Evolutionary conservation across 441 rosid genomes (phyloP).

Genomic region (Hypseocharis bilobata): DNA sequence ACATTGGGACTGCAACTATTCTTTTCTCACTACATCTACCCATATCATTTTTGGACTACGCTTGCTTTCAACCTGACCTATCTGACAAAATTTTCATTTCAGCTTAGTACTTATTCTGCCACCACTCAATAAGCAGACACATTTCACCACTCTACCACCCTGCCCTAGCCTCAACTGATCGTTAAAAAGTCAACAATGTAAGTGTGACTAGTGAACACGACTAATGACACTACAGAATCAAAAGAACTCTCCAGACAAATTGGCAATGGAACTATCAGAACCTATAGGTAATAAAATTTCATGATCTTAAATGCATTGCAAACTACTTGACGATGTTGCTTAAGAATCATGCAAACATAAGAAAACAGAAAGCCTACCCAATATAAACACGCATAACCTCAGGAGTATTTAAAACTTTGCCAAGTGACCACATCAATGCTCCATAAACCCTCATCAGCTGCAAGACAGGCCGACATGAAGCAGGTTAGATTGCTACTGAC

Average conservation of each 20-base stretch:
- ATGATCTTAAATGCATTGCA: not conserved
- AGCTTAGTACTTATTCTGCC: not conserved
- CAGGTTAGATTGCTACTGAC: conserved; percentile 2
- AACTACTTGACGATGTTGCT: not conserved
- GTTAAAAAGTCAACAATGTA: not conserved
- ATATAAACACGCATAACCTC: conserved; percentile 90
- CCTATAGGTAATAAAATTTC: not conserved
- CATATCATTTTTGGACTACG: not conserved
- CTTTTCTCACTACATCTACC: not conserved
- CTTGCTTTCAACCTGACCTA: not conserved
- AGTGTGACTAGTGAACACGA: not conserved
- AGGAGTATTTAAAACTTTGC: conserved; percentile 88
- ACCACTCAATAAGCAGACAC: not conserved
- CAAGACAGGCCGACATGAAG: conserved; percentile 11
- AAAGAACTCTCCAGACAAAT: not conserved
- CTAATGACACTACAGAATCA: not conserved
- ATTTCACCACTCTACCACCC: not conserved
- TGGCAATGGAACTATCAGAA: not conserved
- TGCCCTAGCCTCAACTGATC: not conserved
- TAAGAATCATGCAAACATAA: not conserved
- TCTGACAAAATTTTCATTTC: not conserved
- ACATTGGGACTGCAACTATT: not conserved
- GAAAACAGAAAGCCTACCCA: conserved; percentile 44
- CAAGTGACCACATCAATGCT: conserved; percentile 95
- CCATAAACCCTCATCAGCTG: conserved; percentile 99